phyloP scores from a whole-genome alignment of 768 basidiomycete genomes.

The Boletus rufocinnamomeus region DNA sequence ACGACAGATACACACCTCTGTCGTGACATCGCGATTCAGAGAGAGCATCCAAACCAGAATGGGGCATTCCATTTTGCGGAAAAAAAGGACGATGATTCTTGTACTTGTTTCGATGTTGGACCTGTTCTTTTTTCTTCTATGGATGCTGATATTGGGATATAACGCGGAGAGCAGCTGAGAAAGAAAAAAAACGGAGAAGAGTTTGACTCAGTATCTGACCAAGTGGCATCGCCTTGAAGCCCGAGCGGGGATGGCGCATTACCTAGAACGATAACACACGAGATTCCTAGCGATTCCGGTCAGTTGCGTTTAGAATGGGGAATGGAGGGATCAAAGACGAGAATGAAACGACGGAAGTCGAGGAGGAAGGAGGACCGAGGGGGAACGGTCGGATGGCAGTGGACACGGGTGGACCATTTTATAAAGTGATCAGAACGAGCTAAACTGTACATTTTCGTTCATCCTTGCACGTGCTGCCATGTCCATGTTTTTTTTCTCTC shows the following conservation, averaged over 20 bases:
- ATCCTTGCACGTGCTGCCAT: slow-evolving; percentile 25
- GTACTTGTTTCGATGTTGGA: neutral
- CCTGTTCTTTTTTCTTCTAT: neutral
- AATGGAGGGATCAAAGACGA: neutral
- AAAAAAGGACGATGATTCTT: neutral
- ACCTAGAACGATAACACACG: slow-evolving; percentile 5
- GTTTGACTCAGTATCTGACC: neutral
- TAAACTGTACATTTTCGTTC: slow-evolving; percentile 29
- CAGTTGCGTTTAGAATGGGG: neutral
- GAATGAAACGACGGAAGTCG: neutral
- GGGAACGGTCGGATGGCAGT: neutral
- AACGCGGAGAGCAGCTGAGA: neutral
- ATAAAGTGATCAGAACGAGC: slow-evolving; percentile 30
- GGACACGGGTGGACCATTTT: slow-evolving; percentile 26
- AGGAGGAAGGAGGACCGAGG: neutral
- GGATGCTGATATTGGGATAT: slow-evolving; percentile 2
- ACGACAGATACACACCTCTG: slow-evolving; percentile 43
- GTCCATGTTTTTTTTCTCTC: neutral
- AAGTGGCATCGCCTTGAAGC: neutral
- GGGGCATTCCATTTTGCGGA: slow-evolving; percentile 51
- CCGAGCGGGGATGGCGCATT: neutral
- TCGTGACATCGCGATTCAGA: slow-evolving; percentile 70
- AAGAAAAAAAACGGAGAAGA: neutral
- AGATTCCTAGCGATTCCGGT: neutral
- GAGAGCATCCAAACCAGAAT: slow-evolving; percentile 83